Evolutionary conservation across 139 green algal genomes (phyloP), one percentile per base, ranked within the genome.

Genomic region (Ulvella scutata): DNA sequence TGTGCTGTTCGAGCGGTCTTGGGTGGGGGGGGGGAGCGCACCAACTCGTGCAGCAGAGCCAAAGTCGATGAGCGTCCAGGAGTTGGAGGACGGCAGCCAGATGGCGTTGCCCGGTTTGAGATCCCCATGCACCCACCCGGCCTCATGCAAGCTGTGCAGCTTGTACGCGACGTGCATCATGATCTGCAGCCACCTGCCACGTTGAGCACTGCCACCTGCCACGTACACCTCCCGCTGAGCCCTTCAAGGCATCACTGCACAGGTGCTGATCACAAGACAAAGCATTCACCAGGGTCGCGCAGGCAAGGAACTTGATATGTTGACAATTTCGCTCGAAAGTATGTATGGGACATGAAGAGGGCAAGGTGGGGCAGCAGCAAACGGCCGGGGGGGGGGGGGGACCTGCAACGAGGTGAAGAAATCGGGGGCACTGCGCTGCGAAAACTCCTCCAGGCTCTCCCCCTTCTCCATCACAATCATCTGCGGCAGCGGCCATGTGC

Each of bases 51-150:
- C 13, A 17, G 13, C 40, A 17, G 13, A 59, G 51, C 51, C 51
- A 67, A 67, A 67, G 51, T 67, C 51, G 51, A 67, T 67, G 51
- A 67, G 51, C 13, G 51, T 67, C 51, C 51, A 67, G 51, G 51
- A 67, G 17, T 67, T 67, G n/a, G 31, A 10, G 51, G 51, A 67
- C n/a, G 51, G 51, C 51, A 67, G 51, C 51, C 51, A 67, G 51
- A 67, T 67, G 51, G 51, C 51, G 51, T 67, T 67, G 51, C 51
- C 51, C 13, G 51, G 51, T 26, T 67, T 67, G 51, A 67, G 51
- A 26, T 67, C 51, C n/a, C 51, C n/a, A 26, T 67, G 51, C 51
- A 26, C 17, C 51, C 51, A 67, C 51, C 51, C 51, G 9, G 51
- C 51, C 51, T n/a, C 51, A 23, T 67, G 51, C 51, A 67, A 26